Percentiles rank a stretch among this genome's conserved stretches.
Evolutionary conservation across 495 filamentous ascomycete genomes (phyloP).

Genomic region (Monascus purpureus): DNA sequence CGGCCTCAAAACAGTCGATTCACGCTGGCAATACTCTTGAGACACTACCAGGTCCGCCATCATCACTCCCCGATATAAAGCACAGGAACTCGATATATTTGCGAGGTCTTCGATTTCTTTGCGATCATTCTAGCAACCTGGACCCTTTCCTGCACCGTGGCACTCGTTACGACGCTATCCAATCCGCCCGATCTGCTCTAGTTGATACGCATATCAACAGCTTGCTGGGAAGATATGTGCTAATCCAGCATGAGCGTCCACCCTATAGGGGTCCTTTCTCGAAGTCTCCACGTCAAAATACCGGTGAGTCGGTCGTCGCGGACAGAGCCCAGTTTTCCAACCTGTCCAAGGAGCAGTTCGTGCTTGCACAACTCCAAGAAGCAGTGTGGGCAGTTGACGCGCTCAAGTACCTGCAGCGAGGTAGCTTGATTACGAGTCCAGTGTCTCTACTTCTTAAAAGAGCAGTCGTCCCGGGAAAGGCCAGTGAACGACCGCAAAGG

Average conservation of each 20-base stretch:
- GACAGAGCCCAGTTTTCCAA: slow-evolving; percentile 35
- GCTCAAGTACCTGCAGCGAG: slow-evolving; percentile 61
- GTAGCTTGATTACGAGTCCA: slow-evolving; percentile 65
- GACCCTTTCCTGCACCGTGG: slow-evolving; percentile 76
- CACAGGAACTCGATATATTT: slow-evolving; percentile 76
- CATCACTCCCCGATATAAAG: slow-evolving; percentile 17
- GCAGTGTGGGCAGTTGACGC: slow-evolving; percentile 74
- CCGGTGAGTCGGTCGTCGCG: slow-evolving; percentile 21
- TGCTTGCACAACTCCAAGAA: slow-evolving; percentile 57
- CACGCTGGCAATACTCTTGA: too few species aligned
- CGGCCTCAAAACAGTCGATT: too few species aligned
- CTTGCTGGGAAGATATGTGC: slow-evolving; percentile 63
- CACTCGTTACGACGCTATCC: slow-evolving; percentile 77
- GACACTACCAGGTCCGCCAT: too few species aligned
- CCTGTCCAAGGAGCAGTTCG: slow-evolving; percentile 67
- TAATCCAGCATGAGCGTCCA: slow-evolving; percentile 31
- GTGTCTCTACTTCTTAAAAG: slow-evolving; percentile 43
- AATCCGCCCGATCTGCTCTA: slow-evolving; percentile 60
- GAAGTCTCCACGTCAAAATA: slow-evolving; percentile 37
- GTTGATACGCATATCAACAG: slow-evolving; percentile 51
- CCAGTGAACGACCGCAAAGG: slow-evolving; percentile 6
- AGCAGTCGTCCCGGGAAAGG: slow-evolving; percentile 4
- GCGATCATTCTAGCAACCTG: slow-evolving; percentile 38
- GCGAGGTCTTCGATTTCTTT: slow-evolving; percentile 67
- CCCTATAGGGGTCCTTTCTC: slow-evolving; percentile 38